Base-by-base conservation (phyloP, 805 yeast genomes). In the Candida takata region DNA sequence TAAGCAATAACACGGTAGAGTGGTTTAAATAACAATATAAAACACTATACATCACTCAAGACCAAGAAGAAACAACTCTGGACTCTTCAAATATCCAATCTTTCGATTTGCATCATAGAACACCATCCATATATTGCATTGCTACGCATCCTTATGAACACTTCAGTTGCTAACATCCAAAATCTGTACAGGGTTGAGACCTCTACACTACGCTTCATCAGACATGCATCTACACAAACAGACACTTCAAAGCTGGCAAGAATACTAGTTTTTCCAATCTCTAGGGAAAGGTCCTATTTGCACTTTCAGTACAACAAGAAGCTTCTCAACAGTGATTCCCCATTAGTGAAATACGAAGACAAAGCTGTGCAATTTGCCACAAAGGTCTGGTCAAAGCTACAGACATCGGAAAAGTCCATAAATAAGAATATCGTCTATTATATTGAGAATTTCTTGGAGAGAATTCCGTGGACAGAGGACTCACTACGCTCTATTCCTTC, bases 391-490 rank as follows among this genome's bases (percentile, higher is more conserved):
- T 53, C 54, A 24, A 73, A 70, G 34, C 55, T 88, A 53, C 67
- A 64, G 29, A 53, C 58, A 1, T 80, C 94, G 1, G 67, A 77
- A 3, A 60, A 65, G 26, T 52, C 63, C 8, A 59, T 80, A 49
- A 85, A 85, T 55, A 62, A 70, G 44, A 67, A 64, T 36, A 69
- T 87, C 30, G 86, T 82, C 3, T 34, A 52, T 3, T 63, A 64
- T 42, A 71, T 79, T 12, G 68, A 72, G 29, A 57, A 55, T 36
- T 64, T 81, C 27, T 56, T 87, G 45, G 70, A 73, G 35, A 66
- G 74, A 16, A 74, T 84, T 6, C 85, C 90, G 3, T 88, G 90
- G 74, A 77, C 79, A 45, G 97, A 88, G 52, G 72, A 74, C 49
- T 73, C 86, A 31, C 63, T 88, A 40, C 67, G 76, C 41, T 72